Evolutionary conservation across 31 red algal species (phyloP).

Genomic region (Asparagopsis taxiformis): DNA sequence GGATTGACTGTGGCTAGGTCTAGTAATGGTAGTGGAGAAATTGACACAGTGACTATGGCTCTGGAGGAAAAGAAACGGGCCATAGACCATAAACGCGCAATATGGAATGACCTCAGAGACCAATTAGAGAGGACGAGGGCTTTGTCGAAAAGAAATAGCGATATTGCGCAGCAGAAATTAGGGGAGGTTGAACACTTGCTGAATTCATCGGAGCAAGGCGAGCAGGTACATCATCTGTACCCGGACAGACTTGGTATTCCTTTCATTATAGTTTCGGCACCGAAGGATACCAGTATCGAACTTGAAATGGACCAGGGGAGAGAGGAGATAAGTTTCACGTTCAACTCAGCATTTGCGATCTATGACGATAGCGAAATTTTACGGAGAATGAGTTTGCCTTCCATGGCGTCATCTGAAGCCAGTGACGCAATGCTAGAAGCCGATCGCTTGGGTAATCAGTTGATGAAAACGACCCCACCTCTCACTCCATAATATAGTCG

Average conservation of each 20-base stretch:
- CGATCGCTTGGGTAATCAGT: too few relatives aligned
- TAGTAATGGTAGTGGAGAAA: neutral
- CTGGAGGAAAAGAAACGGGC: slow-evolving; percentile 3
- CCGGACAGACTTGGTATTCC: slow-evolving; percentile 47
- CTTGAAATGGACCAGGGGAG: slow-evolving; percentile 48
- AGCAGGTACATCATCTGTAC: slow-evolving; percentile 29
- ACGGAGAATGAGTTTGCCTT: slow-evolving; percentile 24
- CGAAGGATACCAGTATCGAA: slow-evolving; percentile 54
- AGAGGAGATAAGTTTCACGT: slow-evolving; percentile 62
- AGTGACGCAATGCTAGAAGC: too few relatives aligned
- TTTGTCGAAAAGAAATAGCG: slow-evolving; percentile 19
- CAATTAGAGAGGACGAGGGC: slow-evolving; percentile 8
- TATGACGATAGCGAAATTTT: slow-evolving; percentile 64
- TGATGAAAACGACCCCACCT: too few relatives aligned
- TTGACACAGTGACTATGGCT: slow-evolving; percentile 5
- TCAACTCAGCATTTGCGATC: slow-evolving; percentile 44
- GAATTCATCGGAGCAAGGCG: neutral
- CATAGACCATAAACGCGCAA: neutral
- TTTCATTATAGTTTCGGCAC: slow-evolving; percentile 52
- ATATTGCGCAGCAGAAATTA: neutral
- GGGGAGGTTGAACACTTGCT: neutral
- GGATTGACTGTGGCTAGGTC: slow-evolving; percentile 51
- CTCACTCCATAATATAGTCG: too few relatives aligned
- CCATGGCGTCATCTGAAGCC: slow-evolving; percentile 11
- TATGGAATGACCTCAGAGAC: slow-evolving; percentile 7